These are phyloP conservation scores for Epicoccum sorghinum DNA, from an alignment of 2,329 filamentous ascomycete genomes.

Conservation along the genomic window DNA sequence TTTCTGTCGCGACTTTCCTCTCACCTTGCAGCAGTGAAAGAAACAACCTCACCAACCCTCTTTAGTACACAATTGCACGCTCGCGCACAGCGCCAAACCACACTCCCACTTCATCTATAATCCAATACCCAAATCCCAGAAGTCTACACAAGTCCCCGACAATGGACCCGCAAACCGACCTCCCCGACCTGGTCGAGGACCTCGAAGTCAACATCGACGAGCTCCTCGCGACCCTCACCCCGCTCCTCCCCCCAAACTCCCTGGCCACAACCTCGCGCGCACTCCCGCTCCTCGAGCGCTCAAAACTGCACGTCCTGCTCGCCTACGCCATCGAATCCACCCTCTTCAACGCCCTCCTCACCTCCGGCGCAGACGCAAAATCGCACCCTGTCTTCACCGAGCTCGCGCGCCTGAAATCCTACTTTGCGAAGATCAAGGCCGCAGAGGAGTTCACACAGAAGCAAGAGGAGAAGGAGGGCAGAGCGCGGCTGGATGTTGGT, in stretches of 20 bases:
- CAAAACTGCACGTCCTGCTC: slow-evolving; percentile 87
- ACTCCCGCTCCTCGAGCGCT: slow-evolving; percentile 90
- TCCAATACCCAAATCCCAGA: neutral
- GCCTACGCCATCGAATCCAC: slow-evolving; percentile 91
- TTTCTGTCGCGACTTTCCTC: slow-evolving; percentile 17
- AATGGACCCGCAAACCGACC: slow-evolving; percentile 62
- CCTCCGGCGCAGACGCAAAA: slow-evolving; percentile 80
- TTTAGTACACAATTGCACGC: too few species aligned
- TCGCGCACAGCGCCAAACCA: neutral
- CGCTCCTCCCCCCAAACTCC: slow-evolving; percentile 69
- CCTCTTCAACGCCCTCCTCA: slow-evolving; percentile 80
- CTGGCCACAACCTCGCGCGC: slow-evolving; percentile 74
- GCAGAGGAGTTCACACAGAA: slow-evolving; percentile 58
- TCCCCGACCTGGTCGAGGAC: slow-evolving; percentile 72
- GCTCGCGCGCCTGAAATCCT: slow-evolving; percentile 83
- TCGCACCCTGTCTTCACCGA: slow-evolving; percentile 85
- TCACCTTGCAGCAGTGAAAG: too few species aligned
- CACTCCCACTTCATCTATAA: neutral
- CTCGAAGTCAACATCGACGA: slow-evolving; percentile 81
- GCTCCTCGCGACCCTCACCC: slow-evolving; percentile 74
- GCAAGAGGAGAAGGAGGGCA: slow-evolving; percentile 59
- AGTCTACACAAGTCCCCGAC: neutral
- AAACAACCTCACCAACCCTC: too few species aligned
- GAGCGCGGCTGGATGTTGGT: slow-evolving; percentile 70
- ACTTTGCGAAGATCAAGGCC: slow-evolving; percentile 88